These are phyloP conservation scores for Suhomyces choctaworum DNA, from an alignment of 1,139 yeast genomes.

Conservation along the genomic window DNA sequence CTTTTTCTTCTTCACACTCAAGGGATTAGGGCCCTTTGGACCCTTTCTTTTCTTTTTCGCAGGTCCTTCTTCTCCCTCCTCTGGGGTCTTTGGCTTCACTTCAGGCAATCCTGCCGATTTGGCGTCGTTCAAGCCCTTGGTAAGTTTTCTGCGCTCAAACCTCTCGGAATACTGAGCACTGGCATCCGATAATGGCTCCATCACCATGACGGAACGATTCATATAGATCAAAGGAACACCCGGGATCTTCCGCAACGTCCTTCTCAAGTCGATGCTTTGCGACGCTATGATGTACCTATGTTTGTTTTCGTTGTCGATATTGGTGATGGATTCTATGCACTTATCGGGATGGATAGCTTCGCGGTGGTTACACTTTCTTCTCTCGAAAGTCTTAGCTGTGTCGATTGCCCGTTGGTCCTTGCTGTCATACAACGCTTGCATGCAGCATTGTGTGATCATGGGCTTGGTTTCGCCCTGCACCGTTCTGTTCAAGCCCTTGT, in stretches of 20 bases:
- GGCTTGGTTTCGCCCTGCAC: conserved; percentile 85
- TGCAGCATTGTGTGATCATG: conserved; percentile 96
- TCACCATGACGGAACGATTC: conserved; percentile 89
- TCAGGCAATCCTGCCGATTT: conserved; percentile 34
- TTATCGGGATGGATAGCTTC: conserved; percentile 70
- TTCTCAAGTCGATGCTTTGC: conserved; percentile 71
- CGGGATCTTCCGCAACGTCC: conserved; percentile 68
- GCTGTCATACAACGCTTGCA: conserved; percentile 76
- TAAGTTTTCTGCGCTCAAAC: conserved; percentile 66
- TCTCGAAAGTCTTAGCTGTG: conserved; percentile 78
- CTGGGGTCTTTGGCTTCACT: conserved; percentile 7
- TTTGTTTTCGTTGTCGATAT: conserved; percentile 74
- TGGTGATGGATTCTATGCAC: conserved; percentile 72
- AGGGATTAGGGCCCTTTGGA: conserved; percentile 78
- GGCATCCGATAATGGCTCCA: conserved; percentile 87
- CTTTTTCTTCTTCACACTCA: conserved; percentile 75
- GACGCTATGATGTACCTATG: conserved; percentile 89
- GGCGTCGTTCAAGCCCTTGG: conserved; percentile 70
- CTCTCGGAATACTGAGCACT: conserved; percentile 55
- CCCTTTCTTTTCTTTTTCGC: conserved; percentile 57
- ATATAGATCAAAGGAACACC: conserved; percentile 89
- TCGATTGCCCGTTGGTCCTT: conserved; percentile 74
- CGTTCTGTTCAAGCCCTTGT: conserved; percentile 76
- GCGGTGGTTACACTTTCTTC: conserved; percentile 66
- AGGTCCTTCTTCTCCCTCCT: conserved; percentile 20